Evolutionary conservation across 345 rosid species (phyloP).

Genomic region (Garcia nutans): DNA sequence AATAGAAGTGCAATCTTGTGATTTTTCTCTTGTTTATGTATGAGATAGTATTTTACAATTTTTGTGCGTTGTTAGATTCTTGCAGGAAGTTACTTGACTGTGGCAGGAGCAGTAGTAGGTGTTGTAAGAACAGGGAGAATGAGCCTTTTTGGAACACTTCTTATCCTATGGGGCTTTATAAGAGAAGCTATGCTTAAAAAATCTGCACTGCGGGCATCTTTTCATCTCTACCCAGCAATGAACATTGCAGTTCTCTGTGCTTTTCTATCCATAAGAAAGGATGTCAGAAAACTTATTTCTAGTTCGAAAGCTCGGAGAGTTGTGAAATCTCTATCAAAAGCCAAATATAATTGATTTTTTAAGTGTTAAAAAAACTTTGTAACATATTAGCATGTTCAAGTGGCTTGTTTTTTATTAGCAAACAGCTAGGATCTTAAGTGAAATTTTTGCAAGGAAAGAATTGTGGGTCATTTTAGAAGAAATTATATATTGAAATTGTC

Average conservation of each 20-base stretch:
- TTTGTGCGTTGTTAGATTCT: conserved; percentile 44
- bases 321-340: conserved; percentile 16
- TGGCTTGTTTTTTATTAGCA: background rate
- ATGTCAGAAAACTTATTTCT: conserved; percentile 53
- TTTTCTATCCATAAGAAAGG: conserved; percentile 58
- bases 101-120: conserved; percentile 67
- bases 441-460: background rate
- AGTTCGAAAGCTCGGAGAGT: conserved; percentile 35
- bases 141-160: conserved; percentile 60
- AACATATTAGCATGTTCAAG: background rate
- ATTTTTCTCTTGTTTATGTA: no score
- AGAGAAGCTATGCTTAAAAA: conserved; percentile 41
- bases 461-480: no score
- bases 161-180: conserved; percentile 60
- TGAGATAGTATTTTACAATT: background rate
- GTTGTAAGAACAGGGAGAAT: conserved; percentile 48
- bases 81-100: conserved; percentile 70
- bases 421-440: background rate
- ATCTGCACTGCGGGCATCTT: conserved; percentile 18
- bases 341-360: conserved; percentile 13
- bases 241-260: conserved; percentile 50
- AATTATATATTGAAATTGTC: no score
- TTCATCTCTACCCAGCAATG: conserved; percentile 46
- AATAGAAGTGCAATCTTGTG: background rate
- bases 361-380: background rate